These are phyloP conservation scores for Paspalum vaginatum DNA, from an alignment of 176 grass and related monocot species.

Conservation along the genomic window DNA sequence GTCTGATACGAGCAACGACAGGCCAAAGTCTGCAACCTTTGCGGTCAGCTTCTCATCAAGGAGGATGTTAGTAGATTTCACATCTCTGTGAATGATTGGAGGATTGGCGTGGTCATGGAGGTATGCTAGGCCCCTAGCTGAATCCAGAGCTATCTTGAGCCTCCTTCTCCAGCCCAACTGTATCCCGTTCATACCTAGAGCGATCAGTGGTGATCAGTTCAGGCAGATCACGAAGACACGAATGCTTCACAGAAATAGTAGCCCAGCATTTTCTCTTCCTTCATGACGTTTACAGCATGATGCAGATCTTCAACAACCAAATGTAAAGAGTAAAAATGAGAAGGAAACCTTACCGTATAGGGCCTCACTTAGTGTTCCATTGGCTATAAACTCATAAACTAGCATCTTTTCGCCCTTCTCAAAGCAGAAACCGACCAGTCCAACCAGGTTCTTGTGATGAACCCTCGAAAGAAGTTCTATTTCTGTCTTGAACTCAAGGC, in stretches of 20 bases:
- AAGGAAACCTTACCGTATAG: conserved; percentile 62
- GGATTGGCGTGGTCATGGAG: conserved; percentile 96
- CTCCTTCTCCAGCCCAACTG: conserved; percentile 79
- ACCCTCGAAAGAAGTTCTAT: conserved; percentile 88
- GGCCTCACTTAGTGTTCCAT: conserved; percentile 69
- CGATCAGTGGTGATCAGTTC: conserved; percentile 15
- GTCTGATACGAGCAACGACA: conserved; percentile 68
- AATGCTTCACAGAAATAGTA: background rate
- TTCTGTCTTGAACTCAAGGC: conserved; percentile 93
- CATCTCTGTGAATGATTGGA: conserved; percentile 92
- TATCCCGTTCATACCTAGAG: conserved; percentile 68
- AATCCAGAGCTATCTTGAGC: conserved; percentile 74
- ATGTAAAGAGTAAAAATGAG: background rate
- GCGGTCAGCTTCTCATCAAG: conserved; percentile 72
- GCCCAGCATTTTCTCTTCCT: background rate
- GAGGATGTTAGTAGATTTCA: conserved; percentile 90
- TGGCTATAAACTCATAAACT: conserved; percentile 79
- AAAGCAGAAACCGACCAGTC: conserved; percentile 88
- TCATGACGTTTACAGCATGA: background rate
- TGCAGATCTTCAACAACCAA: background rate
- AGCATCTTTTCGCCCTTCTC: conserved; percentile 87
- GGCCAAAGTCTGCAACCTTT: conserved; percentile 91
- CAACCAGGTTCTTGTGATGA: conserved; percentile 90
- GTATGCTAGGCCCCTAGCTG: conserved; percentile 86
- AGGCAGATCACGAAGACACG: conserved; percentile 5